Evolutionary conservation across 768 basidiomycete species (phyloP), one percentile per base, ranked within the genome.

Genomic region (Calvatia gigantea): DNA sequence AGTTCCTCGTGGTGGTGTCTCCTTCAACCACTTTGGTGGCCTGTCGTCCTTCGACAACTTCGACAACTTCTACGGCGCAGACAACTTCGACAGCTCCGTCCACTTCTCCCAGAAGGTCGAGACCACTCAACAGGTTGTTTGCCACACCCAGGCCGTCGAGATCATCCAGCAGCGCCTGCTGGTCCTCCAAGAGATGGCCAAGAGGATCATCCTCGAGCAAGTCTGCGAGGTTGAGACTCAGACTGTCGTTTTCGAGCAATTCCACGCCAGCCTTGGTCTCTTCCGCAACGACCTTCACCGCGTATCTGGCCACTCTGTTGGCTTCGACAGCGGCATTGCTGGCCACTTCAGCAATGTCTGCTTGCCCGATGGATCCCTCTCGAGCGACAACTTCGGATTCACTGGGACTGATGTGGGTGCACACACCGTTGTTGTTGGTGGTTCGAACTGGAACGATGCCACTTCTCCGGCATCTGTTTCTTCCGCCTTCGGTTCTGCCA

Each of bases 181-280:
- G 32, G 69, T 79, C 50, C 67, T 77, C 41, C 70, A 71, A 47
- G 75, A 78, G 65, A 73, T 77, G 69, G 74, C 75, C 39, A 77
- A 77, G 67, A 70, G 68, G 75, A 72, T 77, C 63, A 72, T 77
- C 60, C 67, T 70, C 37, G 73, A 78, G 63, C 71, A 74, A 51
- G 69, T 77, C 50, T 80, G 78, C 62, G 76, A 79, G 51, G 78
- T 79, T 37, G 78, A 80, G 60, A 72, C 73, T 28, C 78, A 80
- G 63, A 70, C 69, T 48, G 68, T 75, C 53, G 67, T 72, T 42
- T 73, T 77, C 61, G 67, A 75, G 55, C 75, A 77, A 59, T 75
- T 73, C 69, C 68, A 70, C 57, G 65, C 71, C 19, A 70, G 70
- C 62, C 60, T 77, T 54, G 66, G 69, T 58, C 58, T 69, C 58